phyloP scores from a whole-genome alignment of 441 rosid genomes.

The Croton laevigatus region DNA sequence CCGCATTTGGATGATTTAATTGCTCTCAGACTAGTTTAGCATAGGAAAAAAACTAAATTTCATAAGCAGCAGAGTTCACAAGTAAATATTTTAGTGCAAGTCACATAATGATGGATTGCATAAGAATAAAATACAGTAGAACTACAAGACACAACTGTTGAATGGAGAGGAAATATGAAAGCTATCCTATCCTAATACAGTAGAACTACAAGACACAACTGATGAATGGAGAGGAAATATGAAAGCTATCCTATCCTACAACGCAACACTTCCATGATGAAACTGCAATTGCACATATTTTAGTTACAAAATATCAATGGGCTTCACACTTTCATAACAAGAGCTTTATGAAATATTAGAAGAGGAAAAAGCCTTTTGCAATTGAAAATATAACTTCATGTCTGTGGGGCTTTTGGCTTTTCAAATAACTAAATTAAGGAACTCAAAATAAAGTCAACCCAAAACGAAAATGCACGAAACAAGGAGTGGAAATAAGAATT shows the following conservation, averaged over 20 bases:
- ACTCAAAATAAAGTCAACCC: constrained; percentile 14
- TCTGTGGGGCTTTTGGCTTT: not conserved
- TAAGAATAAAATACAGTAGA: too few relatives aligned
- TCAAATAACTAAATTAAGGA: not conserved
- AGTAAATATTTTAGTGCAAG: not conserved
- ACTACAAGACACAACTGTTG: not conserved
- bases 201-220: not conserved
- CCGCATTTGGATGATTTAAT: not conserved
- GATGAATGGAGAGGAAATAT: constrained; percentile 2
- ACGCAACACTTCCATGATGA: not conserved
- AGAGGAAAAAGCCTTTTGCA: not conserved
- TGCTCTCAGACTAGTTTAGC: not conserved
- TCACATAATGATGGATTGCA: not conserved
- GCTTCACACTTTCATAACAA: not conserved
- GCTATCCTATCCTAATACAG: not conserved
- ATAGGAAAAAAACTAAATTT: not conserved
- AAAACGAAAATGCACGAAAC: constrained; percentile 7
- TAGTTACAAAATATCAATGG: not conserved
- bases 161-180: not conserved
- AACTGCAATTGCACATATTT: not conserved
- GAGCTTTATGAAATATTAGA: not conserved
- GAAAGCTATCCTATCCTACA: not conserved
- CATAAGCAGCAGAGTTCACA: constrained; percentile 3
- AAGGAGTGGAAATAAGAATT: constrained; percentile 14
- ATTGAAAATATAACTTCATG: not conserved